These are phyloP conservation scores for Vachellia pachyceras DNA, from an alignment of 306 rosid species.

Conservation along the genomic window DNA sequence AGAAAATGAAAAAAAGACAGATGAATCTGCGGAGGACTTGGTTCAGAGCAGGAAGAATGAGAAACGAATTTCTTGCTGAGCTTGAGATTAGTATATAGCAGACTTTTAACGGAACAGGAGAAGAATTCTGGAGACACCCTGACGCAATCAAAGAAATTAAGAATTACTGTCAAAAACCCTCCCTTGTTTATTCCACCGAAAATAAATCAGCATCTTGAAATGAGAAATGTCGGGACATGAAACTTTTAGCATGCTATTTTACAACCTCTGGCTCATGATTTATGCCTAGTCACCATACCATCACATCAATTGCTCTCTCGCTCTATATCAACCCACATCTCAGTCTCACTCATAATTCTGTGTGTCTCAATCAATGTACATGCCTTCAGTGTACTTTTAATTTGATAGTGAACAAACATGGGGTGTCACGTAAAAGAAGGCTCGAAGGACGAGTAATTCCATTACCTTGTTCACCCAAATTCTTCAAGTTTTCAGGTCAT, in stretches of 20 bases:
- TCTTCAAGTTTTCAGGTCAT: slow-evolving; percentile 57
- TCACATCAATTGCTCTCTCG: neutral
- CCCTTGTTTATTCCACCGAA: neutral
- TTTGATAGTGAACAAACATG: neutral
- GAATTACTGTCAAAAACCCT: neutral
- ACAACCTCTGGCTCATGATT: too few species aligned
- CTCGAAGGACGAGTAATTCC: neutral
- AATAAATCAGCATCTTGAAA: too few species aligned
- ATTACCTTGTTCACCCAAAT: slow-evolving; percentile 8
- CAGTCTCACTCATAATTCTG: too few species aligned
- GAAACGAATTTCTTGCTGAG: slow-evolving; percentile 41
- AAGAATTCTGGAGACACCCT: too few species aligned
- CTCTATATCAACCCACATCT: neutral
- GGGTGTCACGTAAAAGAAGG: neutral
- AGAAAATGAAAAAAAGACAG: slow-evolving; percentile 23
- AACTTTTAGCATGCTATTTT: too few species aligned
- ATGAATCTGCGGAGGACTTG: slow-evolving; percentile 45
- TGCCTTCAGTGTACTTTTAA: too few species aligned
- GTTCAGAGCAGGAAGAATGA: slow-evolving; percentile 40
- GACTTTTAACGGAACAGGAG: slow-evolving; percentile 28
- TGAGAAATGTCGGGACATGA: neutral
- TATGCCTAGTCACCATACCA: neutral
- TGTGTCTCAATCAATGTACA: too few species aligned
- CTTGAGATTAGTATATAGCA: slow-evolving; percentile 47
- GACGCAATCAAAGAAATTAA: slow-evolving; percentile 51